Percentiles rank a stretch among this genome's conserved stretches.
phyloP scores from a whole-genome alignment of 805 yeast genomes.

The Candida sakaeoensis region DNA sequence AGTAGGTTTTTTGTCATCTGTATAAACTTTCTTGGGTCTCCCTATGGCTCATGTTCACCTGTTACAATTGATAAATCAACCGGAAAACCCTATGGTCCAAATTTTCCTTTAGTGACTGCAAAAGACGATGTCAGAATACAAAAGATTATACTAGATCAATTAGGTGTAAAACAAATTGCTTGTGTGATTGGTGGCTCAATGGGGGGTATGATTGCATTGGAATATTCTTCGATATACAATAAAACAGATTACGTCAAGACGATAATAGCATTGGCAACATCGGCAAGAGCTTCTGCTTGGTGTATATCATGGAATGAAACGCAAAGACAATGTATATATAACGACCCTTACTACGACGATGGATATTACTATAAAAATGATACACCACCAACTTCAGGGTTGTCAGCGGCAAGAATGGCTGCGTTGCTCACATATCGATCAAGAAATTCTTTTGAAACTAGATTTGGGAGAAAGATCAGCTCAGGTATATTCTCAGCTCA shows the following conservation, averaged over 20 bases:
- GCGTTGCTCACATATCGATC: slow-evolving; percentile 91
- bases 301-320: slow-evolving; percentile 99
- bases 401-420: slow-evolving; percentile 97
- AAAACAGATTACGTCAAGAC: slow-evolving; percentile 63
- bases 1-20: slow-evolving; percentile 82
- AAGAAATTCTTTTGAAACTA: slow-evolving; percentile 82
- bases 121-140: slow-evolving; percentile 88
- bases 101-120: slow-evolving; percentile 90
- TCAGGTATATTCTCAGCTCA: slow-evolving; percentile 77
- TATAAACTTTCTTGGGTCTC: slow-evolving; percentile 90
- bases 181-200: slow-evolving; percentile 93
- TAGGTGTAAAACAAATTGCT: slow-evolving; percentile 78
- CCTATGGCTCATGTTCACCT: slow-evolving; percentile 95
- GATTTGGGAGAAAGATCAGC: slow-evolving; percentile 74
- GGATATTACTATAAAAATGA: slow-evolving; percentile 69
- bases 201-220: slow-evolving; percentile 97
- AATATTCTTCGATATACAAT: slow-evolving; percentile 66
- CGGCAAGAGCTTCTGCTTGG: slow-evolving; percentile 97
- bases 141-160: slow-evolving; percentile 66
- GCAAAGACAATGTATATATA: slow-evolving; percentile 91
- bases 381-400: slow-evolving; percentile 72
- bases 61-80: slow-evolving; percentile 76
- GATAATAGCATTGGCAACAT: slow-evolving; percentile 83
- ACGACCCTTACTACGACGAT: slow-evolving; percentile 89
- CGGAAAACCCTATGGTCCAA: slow-evolving; percentile 82